Evolutionary conservation across 805 yeast genomes (phyloP), one percentile per base, ranked within the genome.

Genomic region (Kazachstania bromeliacearum): DNA sequence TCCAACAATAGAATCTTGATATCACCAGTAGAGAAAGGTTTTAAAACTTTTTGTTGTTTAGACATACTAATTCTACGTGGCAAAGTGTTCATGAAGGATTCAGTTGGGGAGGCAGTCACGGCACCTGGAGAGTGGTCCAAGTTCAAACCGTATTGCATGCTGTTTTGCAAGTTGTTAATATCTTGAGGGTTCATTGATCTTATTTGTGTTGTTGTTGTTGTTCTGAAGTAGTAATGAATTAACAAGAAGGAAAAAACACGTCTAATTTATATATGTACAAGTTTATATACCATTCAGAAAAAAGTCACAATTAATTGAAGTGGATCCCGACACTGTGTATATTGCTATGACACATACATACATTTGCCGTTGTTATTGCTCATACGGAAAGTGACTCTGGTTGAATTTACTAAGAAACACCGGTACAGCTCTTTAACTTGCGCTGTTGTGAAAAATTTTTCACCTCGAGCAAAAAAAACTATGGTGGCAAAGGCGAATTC

Each of bases 21-120:
- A 57, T 92, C 98, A 45, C 92, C 96, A 38, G 95, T 83, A 46
- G 89, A 79, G 60, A 89, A 92, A 15, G 98, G 98, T 66, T 89
- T 92, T 57, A 92, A 71, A 21, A 81, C 72, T 65, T 83, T 85
- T 33, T 73, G 67, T 48, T 74, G 77, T 38, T 55, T 61, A 1
- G 71, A 60, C 37, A 58, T 60, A 35, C 66, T 63, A 38, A 63
- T 51, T 43, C 66, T 59, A 46, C 67, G 69, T 45, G 75, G 77
- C 22, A 59, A 39, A 22, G 58, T 54, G 47, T 66, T 70, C 67
- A 80, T 62, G 60, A 72, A 81, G 13, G 88, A 78, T 49, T 75
- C 78, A 31, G 83, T 75, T 41, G 94, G 94, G 4, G 92, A 82
- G 19, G 89, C 79, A 6, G 88, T 79, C 42, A 83, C 94, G 7